Percentiles rank a stretch among this genome's conserved stretches.
Conservation (phyloP, 805 yeast species). For the Nakazawaea sp. region DNA sequence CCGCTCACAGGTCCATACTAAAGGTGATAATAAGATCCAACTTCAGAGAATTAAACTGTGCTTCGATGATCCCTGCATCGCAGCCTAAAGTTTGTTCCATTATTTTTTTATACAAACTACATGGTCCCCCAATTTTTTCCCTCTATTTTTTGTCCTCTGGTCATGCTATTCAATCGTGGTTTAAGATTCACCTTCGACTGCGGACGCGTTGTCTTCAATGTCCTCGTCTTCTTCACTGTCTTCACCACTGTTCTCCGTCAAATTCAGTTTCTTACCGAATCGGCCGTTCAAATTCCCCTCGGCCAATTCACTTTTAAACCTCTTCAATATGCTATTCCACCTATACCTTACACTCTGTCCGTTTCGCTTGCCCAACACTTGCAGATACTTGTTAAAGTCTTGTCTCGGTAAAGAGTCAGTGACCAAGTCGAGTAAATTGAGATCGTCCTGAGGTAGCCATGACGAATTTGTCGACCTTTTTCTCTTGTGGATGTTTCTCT, state of each 20-base stretch:
- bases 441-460: constrained; percentile 6
- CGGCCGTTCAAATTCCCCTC: constrained; percentile 9
- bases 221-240: constrained; percentile 1
- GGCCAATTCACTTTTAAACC: constrained; percentile 6
- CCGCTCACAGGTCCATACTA: too few relatives aligned
- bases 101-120: too few relatives aligned
- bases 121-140: too few relatives aligned
- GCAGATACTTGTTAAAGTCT: constrained; percentile 8
- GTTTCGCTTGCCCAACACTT: constrained; percentile 9
- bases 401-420: constrained; percentile 9
- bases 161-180: too few relatives aligned
- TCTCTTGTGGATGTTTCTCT: constrained; percentile 3
- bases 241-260: constrained; percentile 1
- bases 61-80: too few relatives aligned
- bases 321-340: constrained; percentile 9
- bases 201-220: neutral
- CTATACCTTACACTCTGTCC: constrained; percentile 9
- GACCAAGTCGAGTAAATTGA: constrained; percentile 9
- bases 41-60: too few relatives aligned
- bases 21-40: too few relatives aligned
- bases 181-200: too few relatives aligned
- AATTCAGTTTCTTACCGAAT: neutral
- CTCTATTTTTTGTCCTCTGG: too few relatives aligned
- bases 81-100: too few relatives aligned
- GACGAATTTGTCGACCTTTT: constrained; percentile 8